Evolutionary conservation across 768 basidiomycete genomes (phyloP).

Genomic region (Lentinula detonsa): DNA sequence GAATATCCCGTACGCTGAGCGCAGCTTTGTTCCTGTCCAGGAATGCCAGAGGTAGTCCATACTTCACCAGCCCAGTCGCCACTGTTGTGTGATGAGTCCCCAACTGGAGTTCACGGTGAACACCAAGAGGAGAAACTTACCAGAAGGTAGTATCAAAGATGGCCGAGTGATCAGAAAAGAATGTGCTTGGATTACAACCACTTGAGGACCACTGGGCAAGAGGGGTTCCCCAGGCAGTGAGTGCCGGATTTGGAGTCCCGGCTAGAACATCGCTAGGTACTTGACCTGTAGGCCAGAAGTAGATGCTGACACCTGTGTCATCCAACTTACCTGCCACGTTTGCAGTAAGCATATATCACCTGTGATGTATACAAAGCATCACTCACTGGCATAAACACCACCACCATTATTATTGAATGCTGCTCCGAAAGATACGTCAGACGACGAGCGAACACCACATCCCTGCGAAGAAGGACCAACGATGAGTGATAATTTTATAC

Average conservation of each 20-base stretch:
- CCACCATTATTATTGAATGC: conserved; percentile 82
- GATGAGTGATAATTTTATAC: too few relatives aligned
- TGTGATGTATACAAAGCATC: not conserved
- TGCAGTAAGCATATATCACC: not conserved
- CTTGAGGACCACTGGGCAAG: conserved; percentile 75
- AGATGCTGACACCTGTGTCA: conserved; percentile 66
- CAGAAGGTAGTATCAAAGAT: conserved; percentile 89
- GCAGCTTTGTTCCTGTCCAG: conserved; percentile 85
- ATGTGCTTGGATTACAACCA: conserved; percentile 69
- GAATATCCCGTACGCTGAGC: conserved; percentile 76
- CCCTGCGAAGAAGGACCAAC: conserved; percentile 30
- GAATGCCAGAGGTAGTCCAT: conserved; percentile 71
- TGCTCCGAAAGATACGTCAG: conserved; percentile 69
- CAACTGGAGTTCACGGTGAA: conserved; percentile 12
- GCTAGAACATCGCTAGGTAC: conserved; percentile 74
- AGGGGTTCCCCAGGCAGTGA: conserved; percentile 64
- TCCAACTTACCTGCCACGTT: conserved; percentile 64
- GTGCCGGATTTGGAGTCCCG: conserved; percentile 64
- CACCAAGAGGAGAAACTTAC: conserved; percentile 28
- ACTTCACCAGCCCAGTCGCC: conserved; percentile 87
- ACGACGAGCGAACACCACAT: conserved; percentile 68
- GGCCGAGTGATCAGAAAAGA: conserved; percentile 69
- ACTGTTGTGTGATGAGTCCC: conserved; percentile 24
- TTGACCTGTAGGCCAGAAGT: conserved; percentile 71
- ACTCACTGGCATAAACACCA: conserved; percentile 87